phyloP scores from a whole-genome alignment of 331 rosid species.

The Ulmus americana region DNA sequence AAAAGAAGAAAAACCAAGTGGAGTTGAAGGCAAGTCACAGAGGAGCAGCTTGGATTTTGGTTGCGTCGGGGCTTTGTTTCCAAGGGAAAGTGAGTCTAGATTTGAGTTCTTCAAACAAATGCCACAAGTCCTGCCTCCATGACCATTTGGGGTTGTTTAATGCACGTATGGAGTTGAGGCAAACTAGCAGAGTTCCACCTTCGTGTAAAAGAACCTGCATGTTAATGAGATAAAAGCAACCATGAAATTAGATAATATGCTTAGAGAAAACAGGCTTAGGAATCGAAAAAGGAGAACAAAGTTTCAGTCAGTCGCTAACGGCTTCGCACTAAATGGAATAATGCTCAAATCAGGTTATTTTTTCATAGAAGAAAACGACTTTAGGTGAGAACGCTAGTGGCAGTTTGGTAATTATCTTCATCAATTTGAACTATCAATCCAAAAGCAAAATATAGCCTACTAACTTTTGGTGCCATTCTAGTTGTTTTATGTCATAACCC shows the following conservation, averaged over 20 bases:
- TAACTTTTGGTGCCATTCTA: not conserved
- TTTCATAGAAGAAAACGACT: not conserved
- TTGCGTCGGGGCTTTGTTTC: slow-evolving; percentile 30
- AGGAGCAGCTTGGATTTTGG: slow-evolving; percentile 32
- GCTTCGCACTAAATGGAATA: not conserved
- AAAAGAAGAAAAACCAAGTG: not conserved
- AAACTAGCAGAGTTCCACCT: slow-evolving; percentile 92
- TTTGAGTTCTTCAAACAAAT: slow-evolving; percentile 35
- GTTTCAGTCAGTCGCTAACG: not conserved
- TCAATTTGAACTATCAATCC: not conserved
- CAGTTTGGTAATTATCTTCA: not conserved
- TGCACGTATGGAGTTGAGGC: slow-evolving; percentile 88
- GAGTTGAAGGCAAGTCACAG: slow-evolving; percentile 18
- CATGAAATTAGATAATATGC: not conserved
- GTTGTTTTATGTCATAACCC: not conserved
- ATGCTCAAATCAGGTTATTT: too few species aligned
- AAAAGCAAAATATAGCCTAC: not conserved
- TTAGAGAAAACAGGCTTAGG: slow-evolving; percentile 5
- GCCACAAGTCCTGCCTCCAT: slow-evolving; percentile 61
- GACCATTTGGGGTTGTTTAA: slow-evolving; percentile 78
- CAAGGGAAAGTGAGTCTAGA: slow-evolving; percentile 30
- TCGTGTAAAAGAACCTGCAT: slow-evolving; percentile 90
- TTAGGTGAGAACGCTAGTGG: not conserved
- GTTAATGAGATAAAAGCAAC: slow-evolving; percentile 17
- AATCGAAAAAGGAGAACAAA: not conserved